phyloP scores from a whole-genome alignment of 2,329 filamentous ascomycete species.

The Volutella citrinella region DNA sequence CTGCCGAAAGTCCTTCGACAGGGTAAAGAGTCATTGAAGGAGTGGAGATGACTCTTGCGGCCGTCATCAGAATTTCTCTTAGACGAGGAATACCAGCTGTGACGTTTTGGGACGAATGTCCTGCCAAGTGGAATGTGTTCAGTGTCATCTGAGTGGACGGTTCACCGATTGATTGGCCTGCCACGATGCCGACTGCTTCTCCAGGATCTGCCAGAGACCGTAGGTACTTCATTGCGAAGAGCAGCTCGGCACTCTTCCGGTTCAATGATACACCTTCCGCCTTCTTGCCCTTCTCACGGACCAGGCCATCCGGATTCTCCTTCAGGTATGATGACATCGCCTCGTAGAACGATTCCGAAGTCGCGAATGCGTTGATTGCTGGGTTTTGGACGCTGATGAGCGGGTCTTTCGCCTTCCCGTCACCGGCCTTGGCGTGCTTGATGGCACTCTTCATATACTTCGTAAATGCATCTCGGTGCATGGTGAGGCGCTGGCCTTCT shows the following conservation, averaged over 20 bases:
- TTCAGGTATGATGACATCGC: constrained; percentile 75
- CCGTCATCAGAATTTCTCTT: constrained; percentile 97
- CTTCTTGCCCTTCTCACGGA: constrained; percentile 44
- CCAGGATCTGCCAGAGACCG: constrained; percentile 90
- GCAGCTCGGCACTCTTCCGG: constrained; percentile 75
- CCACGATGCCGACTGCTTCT: constrained; percentile 94
- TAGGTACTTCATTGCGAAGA: constrained; percentile 90
- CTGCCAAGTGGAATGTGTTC: constrained; percentile 99
- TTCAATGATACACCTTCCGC: constrained; percentile 40
- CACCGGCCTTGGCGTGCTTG: constrained; percentile 63
- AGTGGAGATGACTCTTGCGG: constrained; percentile 82
- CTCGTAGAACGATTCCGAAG: constrained; percentile 81
- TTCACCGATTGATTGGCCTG: constrained; percentile 93
- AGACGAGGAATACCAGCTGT: constrained; percentile 96
- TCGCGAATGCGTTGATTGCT: constrained; percentile 75
- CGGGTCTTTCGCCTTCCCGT: constrained; percentile 66
- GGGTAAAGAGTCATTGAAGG: constrained; percentile 85
- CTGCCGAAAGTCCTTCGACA: constrained; percentile 65
- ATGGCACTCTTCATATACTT: constrained; percentile 79
- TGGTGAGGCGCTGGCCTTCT: constrained; percentile 42
- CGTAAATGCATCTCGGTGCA: constrained; percentile 59
- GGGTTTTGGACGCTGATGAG: constrained; percentile 71
- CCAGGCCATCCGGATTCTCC: constrained; percentile 63
- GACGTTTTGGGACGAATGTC: constrained; percentile 97
- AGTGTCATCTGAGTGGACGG: constrained; percentile 99